phyloP scores from a whole-genome alignment of 78 protist species.

The Thecamonas trahens region DNA sequence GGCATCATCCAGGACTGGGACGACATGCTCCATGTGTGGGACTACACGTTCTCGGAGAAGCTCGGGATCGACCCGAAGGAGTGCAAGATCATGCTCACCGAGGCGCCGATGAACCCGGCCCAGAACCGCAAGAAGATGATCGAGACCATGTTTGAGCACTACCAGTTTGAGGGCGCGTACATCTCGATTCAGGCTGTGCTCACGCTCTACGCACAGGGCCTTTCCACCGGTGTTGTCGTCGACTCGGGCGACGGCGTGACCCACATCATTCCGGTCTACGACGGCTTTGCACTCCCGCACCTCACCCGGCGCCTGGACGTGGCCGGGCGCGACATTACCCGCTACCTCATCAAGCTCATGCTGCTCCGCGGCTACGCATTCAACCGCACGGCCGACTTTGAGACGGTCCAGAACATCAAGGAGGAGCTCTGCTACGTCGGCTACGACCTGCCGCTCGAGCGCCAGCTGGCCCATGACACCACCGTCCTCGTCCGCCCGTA shows the following conservation, averaged over 20 bases:
- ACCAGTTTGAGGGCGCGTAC: constrained; percentile 78
- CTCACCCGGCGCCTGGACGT: constrained; percentile 86
- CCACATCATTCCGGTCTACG: constrained; percentile 98
- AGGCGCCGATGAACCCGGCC: constrained; percentile 90
- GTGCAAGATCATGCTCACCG: constrained; percentile 89
- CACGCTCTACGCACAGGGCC: constrained; percentile 90
- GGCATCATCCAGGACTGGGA: constrained; percentile 96
- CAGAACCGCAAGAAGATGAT: constrained; percentile 68
- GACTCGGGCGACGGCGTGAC: constrained; percentile 99
- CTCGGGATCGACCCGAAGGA: constrained; percentile 79
- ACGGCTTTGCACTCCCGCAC: constrained; percentile 88
- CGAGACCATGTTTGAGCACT: constrained; percentile 92
- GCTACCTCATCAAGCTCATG: constrained; percentile 89
- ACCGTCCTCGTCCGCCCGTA: constrained; percentile 84
- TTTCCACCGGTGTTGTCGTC: constrained; percentile 91
- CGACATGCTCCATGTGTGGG: constrained; percentile 83
- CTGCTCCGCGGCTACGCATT: constrained; percentile 89
- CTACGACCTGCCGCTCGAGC: constrained; percentile 83
- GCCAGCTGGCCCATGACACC: constrained; percentile 88
- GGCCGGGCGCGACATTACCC: constrained; percentile 95
- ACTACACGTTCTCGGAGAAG: constrained; percentile 85
- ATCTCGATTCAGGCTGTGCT: constrained; percentile 93
- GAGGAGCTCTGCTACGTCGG: constrained; percentile 96
- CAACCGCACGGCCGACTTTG: constrained; percentile 97
- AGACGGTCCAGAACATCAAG: constrained; percentile 93